Base-by-base conservation (phyloP, 1,284 basidiomycete species). In the Coniophora puteana region DNA sequence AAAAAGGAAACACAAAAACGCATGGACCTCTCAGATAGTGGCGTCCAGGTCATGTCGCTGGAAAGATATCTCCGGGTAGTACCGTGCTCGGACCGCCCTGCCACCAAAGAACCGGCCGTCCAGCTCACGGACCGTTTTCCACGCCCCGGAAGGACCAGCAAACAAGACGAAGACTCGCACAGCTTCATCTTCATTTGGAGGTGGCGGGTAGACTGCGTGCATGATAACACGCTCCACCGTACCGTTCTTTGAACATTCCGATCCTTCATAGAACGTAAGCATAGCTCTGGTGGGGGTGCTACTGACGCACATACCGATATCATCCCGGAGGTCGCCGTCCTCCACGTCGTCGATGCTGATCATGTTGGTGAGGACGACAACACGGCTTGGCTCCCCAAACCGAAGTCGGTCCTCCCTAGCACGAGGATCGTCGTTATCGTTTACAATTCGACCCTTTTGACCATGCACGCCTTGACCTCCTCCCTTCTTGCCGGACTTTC, bases 51-150 rank as follows among this genome's bases (percentile, higher is more conserved):
- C 66, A 37, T 70, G 68, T 32, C 61, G 67, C 14, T 56, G 50
- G 53, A 85, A 93, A 30, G 63, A 61, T 28, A 46, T 51, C 59
- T 93, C 89, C 3, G 88, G 71, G 57, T 87, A 94, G 61, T 94
- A 95, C 50, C 83, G 72, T 28, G 89, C 92, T 30, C 83, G 75
- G 23, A 96, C 89, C 11, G 76, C 77, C 47, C 86, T 71, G 1
- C 94, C 94, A 8, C 87, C 92, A 57, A 97, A 96, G 58, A 80
- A 94, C 34, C 93, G 72, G 11, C 91, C 93, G 55, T 96, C 91
- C 44, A 97, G 74, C 58, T 93, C 90, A 35, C 87, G 79, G 2
- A 93, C 88, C 0, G 91, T 93, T 61, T 92, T 91, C 90, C 92
- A 97, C 3, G 93, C 94, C 7, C 91, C 94, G 0, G 79, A 93